Evolutionary conservation across 1,284 basidiomycete species (phyloP).

Genomic region (Uromyces viciae-fabae): DNA sequence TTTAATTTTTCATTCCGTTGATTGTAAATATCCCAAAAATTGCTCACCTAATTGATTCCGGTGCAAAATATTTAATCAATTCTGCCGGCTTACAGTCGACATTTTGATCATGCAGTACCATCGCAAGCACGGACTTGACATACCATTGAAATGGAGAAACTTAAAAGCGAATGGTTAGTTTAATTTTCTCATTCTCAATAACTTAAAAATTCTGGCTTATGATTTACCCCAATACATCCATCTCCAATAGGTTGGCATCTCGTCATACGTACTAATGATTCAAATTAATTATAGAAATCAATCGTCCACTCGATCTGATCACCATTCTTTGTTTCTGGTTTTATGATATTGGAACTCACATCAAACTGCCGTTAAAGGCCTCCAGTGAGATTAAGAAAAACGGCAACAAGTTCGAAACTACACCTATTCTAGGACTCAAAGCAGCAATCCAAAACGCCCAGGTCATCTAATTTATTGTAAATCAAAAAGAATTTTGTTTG

Average conservation of each 20-base stretch:
- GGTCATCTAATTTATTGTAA: slow-evolving; percentile 46
- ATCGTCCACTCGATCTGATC: not conserved
- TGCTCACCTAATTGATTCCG: slow-evolving; percentile 21
- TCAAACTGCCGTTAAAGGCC: slow-evolving; percentile 50
- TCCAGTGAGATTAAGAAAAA: slow-evolving; percentile 52
- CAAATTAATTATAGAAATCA: not conserved
- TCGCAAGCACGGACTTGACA: slow-evolving; percentile 47
- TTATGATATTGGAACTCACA: slow-evolving; percentile 36
- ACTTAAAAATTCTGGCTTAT: not conserved
- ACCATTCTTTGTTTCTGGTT: not conserved
- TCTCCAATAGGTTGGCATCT: slow-evolving; percentile 49
- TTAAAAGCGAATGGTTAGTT: not conserved
- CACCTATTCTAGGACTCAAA: slow-evolving; percentile 48
- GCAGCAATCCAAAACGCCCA: slow-evolving; percentile 51
- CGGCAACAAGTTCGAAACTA: slow-evolving; percentile 50
- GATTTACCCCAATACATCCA: slow-evolving; percentile 47
- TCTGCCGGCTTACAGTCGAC: slow-evolving; percentile 23
- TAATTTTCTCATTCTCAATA: not conserved
- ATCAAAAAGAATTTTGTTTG: not conserved
- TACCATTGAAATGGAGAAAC: slow-evolving; percentile 48
- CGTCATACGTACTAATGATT: slow-evolving; percentile 48
- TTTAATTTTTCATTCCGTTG: not conserved
- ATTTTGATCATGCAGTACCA: slow-evolving; percentile 45
- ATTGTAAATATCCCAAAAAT: not conserved
- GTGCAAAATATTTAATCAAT: slow-evolving; percentile 20